Conservation (phyloP, 73 alveolate species). For the Stentor roeselii region DNA sequence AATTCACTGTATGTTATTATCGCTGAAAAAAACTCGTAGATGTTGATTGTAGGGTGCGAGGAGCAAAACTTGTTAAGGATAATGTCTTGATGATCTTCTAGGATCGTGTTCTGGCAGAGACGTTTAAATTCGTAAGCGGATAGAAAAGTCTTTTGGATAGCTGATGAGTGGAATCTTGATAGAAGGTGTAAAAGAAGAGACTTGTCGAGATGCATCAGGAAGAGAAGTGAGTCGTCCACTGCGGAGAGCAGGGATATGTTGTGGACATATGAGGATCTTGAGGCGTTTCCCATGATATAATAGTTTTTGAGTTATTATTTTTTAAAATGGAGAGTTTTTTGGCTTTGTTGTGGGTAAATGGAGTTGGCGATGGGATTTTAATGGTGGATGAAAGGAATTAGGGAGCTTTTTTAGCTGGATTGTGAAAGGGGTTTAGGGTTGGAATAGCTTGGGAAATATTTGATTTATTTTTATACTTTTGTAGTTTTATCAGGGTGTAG, state of each 20-base stretch:
- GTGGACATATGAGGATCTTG: background rate
- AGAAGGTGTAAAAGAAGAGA: background rate
- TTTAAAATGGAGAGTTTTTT: too few species aligned
- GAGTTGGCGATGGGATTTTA: too few species aligned
- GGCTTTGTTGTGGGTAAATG: too few species aligned
- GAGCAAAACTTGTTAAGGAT: background rate
- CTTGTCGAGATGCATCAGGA: background rate
- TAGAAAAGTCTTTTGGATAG: background rate
- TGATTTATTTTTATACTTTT: too few species aligned
- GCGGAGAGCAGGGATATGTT: background rate
- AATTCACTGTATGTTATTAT: background rate
- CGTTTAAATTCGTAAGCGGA: background rate
- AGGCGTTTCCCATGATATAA: background rate
- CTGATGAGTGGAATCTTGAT: background rate
- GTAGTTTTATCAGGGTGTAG: too few species aligned
- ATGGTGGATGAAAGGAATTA: too few species aligned
- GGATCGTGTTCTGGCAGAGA: background rate
- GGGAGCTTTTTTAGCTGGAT: too few species aligned
- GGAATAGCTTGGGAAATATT: too few species aligned
- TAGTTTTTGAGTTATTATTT: too few species aligned
- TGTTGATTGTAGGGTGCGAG: background rate
- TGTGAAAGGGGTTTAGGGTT: too few species aligned
- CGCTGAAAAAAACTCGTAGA: background rate
- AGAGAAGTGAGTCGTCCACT: background rate
- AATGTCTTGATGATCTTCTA: background rate